Evolutionary conservation across 371 early-diverging fungal genomes (phyloP).

Genomic region (Rhizopus stolonifer): DNA sequence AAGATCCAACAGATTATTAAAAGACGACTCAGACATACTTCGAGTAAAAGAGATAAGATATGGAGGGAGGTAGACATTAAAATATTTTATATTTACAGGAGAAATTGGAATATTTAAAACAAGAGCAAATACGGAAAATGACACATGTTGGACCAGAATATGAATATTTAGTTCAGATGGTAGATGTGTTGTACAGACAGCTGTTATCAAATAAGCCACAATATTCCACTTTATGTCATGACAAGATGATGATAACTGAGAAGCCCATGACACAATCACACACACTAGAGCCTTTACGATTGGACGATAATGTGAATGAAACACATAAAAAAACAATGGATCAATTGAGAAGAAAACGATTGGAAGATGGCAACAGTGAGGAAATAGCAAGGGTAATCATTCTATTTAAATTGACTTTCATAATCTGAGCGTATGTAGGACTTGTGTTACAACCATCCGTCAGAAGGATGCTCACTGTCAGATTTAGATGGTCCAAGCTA

Average conservation of each 20-base stretch:
- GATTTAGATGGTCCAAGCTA: too few relatives aligned
- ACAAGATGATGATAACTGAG: constrained; percentile 35
- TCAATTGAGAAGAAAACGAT: constrained; percentile 38
- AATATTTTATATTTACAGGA: constrained; percentile 15
- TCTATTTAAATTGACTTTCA: too few relatives aligned
- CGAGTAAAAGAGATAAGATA: constrained; percentile 21
- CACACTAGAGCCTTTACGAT: constrained; percentile 43
- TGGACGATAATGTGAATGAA: too few relatives aligned
- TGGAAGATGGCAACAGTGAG: constrained; percentile 35
- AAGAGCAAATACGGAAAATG: constrained; percentile 41
- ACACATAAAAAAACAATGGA: too few relatives aligned
- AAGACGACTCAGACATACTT: constrained; percentile 29
- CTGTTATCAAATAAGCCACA: constrained; percentile 34
- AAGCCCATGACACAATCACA: constrained; percentile 39
- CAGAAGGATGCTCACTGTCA: constrained; percentile 25
- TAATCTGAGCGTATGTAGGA: too few relatives aligned
- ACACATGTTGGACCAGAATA: constrained; percentile 50
- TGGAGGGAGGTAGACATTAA: neutral
- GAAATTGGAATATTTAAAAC: constrained; percentile 33
- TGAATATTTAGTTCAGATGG: constrained; percentile 52
- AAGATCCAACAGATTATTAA: constrained; percentile 36
- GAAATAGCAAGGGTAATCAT: neutral
- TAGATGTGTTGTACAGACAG: constrained; percentile 45
- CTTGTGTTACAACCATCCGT: constrained; percentile 16
- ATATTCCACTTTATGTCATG: constrained; percentile 42